A percentile compares a stretch with the other conserved stretches of the same genome.
Evolutionary conservation across 202 grass and related monocot species (phyloP).

Genomic region (Setaria viridis): DNA sequence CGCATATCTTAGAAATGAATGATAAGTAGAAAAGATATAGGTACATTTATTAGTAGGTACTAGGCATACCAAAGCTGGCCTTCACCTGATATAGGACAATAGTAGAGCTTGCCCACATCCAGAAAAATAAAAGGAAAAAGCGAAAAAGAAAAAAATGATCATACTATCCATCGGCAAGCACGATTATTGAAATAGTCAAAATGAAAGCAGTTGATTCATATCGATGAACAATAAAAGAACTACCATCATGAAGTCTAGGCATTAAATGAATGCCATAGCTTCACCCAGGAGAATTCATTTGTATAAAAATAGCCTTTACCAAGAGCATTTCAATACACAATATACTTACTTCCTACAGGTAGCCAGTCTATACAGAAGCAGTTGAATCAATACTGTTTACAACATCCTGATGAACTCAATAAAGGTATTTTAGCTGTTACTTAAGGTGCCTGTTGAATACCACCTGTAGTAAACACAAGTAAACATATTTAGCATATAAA

Average conservation of each 20-base stretch:
- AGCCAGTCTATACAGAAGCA: conserved; percentile 26
- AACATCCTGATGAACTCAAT: conserved; percentile 25
- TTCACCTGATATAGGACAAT: conserved; percentile 22
- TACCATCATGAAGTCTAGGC: neutral
- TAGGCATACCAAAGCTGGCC: neutral
- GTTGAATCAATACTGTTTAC: conserved; percentile 19
- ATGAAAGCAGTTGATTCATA: neutral
- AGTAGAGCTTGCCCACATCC: neutral
- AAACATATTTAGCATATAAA: conserved; percentile 31
- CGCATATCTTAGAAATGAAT: neutral
- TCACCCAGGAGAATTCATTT: conserved; percentile 14
- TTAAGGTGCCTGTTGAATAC: conserved; percentile 46
- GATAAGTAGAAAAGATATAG: neutral
- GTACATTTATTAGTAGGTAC: neutral
- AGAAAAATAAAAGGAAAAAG: neutral
- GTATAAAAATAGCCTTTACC: neutral
- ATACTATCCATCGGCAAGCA: neutral
- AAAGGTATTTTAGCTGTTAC: conserved; percentile 4
- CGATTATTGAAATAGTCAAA: neutral
- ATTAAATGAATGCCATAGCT: conserved; percentile 12
- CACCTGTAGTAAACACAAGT: conserved; percentile 24
- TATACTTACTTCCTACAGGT: conserved; percentile 24
- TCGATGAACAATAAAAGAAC: neutral
- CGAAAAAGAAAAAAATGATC: neutral
- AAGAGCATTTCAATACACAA: conserved; percentile 32